Evolutionary conservation across 2,329 filamentous ascomycete genomes (phyloP), one percentile per base, ranked within the genome.

Genomic region (Penicillium sp.): DNA sequence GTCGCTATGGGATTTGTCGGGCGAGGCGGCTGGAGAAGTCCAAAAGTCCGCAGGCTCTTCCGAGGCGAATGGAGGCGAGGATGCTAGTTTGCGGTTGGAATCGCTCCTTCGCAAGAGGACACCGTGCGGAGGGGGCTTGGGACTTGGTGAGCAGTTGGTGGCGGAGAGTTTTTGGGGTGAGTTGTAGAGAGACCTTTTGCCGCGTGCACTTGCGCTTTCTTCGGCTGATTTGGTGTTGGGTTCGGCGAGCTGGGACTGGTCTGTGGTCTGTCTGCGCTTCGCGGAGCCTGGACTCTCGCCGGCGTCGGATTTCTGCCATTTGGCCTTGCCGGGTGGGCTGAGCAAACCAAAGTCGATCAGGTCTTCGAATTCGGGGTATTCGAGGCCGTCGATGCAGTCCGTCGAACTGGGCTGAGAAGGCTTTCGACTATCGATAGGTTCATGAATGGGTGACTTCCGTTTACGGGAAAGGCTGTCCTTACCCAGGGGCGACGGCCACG

Each of bases 201-300:
- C 50, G 40, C 27, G 41, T 24, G 27, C 40, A 48, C 36, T 53
- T 45, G 41, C 3, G 29, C 3, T 50, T 39, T 32, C 21, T 44
- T 29, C 40, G 27, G 18, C n/a, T 11, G 49, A 18, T 14, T 40
- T 57, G 48, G 14, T 50, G 51, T 29, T 55, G 53, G 43, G 50
- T 31, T 42, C 46, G 42, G 36, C 24, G 8, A 32, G 21, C 49
- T 46, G 48, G 16, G 29, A 39, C 36, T 50, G 48, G 32, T 59
- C 53, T 13, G 42, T 22, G 5, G 57, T 40, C 45, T 65, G 65
- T 31, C 67, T 69, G 32, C 66, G 67, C 44, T 70, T 69, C 3
- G 69, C 67, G 2, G 70, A 71, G 16, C 69, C 67, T 3, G 71
- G 71, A 41, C 71, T 73, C 31, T 72, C 68, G 40, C 63, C 60